Base-by-base conservation (phyloP, 106 monocot genomes). In the Dioscorea alata region DNA sequence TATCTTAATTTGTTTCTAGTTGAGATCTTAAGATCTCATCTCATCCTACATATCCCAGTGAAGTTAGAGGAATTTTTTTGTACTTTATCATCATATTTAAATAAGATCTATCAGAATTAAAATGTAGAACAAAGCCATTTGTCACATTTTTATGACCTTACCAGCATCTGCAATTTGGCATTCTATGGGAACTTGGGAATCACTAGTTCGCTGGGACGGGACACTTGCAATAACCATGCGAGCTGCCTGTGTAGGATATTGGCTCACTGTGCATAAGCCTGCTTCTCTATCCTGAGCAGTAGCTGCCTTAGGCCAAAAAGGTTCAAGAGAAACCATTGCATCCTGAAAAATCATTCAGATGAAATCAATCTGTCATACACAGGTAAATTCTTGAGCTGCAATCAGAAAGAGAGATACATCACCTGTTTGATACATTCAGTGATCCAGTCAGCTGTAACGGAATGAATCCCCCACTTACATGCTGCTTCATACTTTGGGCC, bases 401-500 rank as follows among this genome's bases (percentile, higher is more conserved):
- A 42, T 42, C n/a, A 35, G 49, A 33, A 13, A 15, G 59, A 52
- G 16, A 58, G 32, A 22, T 69, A 28, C 49, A 21, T 31, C 72
- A 94, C 94, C 85, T 81, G 82, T 58, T 63, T 73, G 61, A 88
- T 73, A 65, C 94, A 94, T 76, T 93, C 93, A 66, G 61, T 82
- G 6, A 99, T 73, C 99, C 99, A 99, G 24, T 99, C 99, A 63
- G 85, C 84, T 65, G 90, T 93, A 57, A 93, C 74, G 63, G 81
- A 62, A 70, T 85, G 80, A 65, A 90, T 85, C 19, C 85, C 85
- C 86, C 83, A 87, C 28, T 82, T 93, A 67, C 84, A 83, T 50
- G 92, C 90, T 67, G 82, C 82, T 49, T 90, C 90, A 57, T 90
- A 99, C 71, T 99, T 99, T 22, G 85, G 85, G 69, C 99, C 99